Evolutionary conservation across 2,329 filamentous ascomycete species (phyloP), one percentile per base, ranked within the genome.

Genomic region (Berkeleyomyces basicola): DNA sequence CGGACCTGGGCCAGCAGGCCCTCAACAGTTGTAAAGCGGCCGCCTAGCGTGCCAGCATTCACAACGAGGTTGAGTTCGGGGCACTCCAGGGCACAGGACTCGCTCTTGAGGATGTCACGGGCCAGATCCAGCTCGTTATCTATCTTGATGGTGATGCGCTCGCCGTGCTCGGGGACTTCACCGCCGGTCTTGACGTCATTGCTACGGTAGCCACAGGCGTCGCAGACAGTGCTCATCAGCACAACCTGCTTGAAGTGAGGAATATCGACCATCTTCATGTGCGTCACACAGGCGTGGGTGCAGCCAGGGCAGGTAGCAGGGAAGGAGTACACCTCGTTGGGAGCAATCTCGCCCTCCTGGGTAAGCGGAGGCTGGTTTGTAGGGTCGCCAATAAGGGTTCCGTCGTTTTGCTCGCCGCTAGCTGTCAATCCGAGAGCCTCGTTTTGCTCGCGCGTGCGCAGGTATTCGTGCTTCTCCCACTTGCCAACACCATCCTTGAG

Each of bases 241-340:
- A 96, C 85, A 2, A 99, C 93, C 71, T 97, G 89, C 76, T 96
- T 95, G 78, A 99, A 99, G 75, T 96, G 87, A 0, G 93, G 93
- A 66, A 99, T 96, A 70, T 95, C 90, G 63, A 97, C 90, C 86
- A 96, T 95, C 78, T 96, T 96, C 90, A 96, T 96, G 74, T 96
- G 91, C 7, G 95, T 95, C 3, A 84, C 84, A 75, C 91, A 96
- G 3, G 83, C 77, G 73, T 88, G 88, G 70, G 85, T 85, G 78
- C 93, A 99, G 66, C 89, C 92, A 0, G 93, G 93, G 73, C 93
- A 99, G 64, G 84, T 88, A 5, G 91, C 86, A 2, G 92, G 92
- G 75, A 99, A 93, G 64, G 84, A 85, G 77, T 97, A 97, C 37
- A 96, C 87, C 72, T 96, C 87, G 72, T 95, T 87, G 67, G 87